phyloP scores from a whole-genome alignment of 306 rosid genomes.

The Morella rubra region DNA sequence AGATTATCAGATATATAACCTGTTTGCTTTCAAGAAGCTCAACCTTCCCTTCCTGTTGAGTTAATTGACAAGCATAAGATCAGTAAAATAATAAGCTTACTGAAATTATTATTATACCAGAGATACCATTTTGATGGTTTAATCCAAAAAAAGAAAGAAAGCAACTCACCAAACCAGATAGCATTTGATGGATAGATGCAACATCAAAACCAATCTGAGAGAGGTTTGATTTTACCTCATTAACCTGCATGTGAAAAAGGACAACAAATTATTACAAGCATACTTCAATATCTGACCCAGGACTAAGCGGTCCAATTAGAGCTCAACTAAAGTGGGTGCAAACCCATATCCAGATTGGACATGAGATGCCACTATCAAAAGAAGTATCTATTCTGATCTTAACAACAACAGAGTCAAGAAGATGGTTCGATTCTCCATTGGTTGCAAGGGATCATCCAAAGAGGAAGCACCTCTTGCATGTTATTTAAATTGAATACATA shows the following conservation, averaged over 20 bases:
- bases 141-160: background rate
- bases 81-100: background rate
- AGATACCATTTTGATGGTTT: background rate
- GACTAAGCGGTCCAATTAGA: background rate
- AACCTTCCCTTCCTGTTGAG: constrained; percentile 47
- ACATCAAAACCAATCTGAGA: constrained; percentile 68
- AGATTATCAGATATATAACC: constrained; percentile 29
- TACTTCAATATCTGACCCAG: background rate
- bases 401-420: background rate
- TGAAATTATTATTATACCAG: background rate
- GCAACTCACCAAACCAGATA: constrained; percentile 51
- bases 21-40: constrained; percentile 53
- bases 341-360: constrained; percentile 14
- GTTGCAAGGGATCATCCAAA: constrained; percentile 1
- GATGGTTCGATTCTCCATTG: background rate
- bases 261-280: background rate
- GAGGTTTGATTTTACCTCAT: constrained; percentile 63
- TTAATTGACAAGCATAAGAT: constrained; percentile 13
- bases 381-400: background rate
- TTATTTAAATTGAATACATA: constrained; percentile 4
- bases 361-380: constrained; percentile 13
- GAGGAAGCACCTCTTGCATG: constrained; percentile 5
- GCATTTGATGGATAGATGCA: constrained; percentile 43
- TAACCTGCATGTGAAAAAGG: constrained; percentile 48
- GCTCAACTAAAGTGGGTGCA: background rate